Evolutionary conservation across 164 flowering plant species (phyloP).

Genomic region (Liriodendron chinense): DNA sequence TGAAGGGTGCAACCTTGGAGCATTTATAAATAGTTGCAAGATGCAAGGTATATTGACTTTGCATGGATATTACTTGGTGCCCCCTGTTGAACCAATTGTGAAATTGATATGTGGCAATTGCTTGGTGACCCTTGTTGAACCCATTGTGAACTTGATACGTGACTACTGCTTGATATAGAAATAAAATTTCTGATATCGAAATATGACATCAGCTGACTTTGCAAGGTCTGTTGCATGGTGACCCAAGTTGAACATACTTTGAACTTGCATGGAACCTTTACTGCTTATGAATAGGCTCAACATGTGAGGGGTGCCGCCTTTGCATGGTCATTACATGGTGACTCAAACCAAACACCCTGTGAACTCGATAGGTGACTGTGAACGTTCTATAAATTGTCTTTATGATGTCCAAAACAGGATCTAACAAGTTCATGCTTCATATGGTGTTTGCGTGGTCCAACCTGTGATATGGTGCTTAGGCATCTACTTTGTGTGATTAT

Average conservation of each 20-base stretch:
- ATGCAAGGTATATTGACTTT: neutral
- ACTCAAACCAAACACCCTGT: neutral
- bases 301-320: neutral
- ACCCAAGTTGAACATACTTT: neutral
- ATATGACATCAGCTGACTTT: neutral
- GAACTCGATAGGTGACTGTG: neutral
- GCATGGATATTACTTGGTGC: neutral
- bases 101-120: neutral
- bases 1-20: neutral
- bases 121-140: neutral
- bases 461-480: neutral
- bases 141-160: neutral
- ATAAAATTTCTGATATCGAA: neutral
- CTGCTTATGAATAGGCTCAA: neutral
- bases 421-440: neutral
- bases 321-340: neutral
- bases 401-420: neutral
- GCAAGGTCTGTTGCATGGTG: neutral
- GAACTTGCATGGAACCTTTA: neutral
- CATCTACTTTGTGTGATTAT: neutral
- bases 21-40: neutral
- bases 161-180: neutral
- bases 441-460: neutral
- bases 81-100: neutral
- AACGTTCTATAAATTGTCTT: neutral